Percentiles rank a stretch among this genome's conserved stretches.
Evolutionary conservation across 108 stramenopile genomes (phyloP).

Genomic region (Discostella stelligeroides): DNA sequence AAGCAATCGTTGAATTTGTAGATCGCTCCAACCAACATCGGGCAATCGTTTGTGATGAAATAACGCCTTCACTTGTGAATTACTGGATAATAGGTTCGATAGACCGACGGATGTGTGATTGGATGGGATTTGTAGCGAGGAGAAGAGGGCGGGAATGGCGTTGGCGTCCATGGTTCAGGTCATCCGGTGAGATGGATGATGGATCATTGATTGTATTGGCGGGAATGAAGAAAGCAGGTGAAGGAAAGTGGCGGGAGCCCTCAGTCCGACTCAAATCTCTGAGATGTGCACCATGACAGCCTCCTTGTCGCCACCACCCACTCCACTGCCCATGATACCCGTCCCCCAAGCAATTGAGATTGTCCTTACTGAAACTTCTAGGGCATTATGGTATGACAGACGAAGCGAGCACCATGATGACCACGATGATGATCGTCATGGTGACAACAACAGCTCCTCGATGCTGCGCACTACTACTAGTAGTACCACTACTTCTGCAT

Average conservation of each 20-base stretch:
- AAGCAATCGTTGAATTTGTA: constrained; percentile 81
- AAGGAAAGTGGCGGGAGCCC: too few species aligned
- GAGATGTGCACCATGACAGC: too few species aligned
- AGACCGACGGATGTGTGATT: constrained; percentile 82
- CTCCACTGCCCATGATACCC: constrained; percentile 81
- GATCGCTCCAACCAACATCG: constrained; percentile 80
- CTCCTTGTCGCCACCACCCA: too few species aligned
- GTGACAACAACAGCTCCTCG: constrained; percentile 2
- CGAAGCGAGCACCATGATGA: too few species aligned
- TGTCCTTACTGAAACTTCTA: constrained; percentile 70
- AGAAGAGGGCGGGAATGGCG: constrained; percentile 56
- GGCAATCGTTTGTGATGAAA: constrained; percentile 78
- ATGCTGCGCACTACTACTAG: not conserved
- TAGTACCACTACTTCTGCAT: too few species aligned
- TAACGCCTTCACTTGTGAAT: constrained; percentile 69
- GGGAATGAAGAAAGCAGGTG: too few species aligned
- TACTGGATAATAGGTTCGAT: constrained; percentile 66
- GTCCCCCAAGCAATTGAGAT: constrained; percentile 78
- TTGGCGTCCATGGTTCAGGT: constrained; percentile 46
- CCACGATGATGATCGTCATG: too few species aligned
- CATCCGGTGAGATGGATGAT: too few species aligned
- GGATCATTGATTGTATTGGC: too few species aligned
- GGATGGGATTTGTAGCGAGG: constrained; percentile 64
- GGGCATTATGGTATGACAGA: constrained; percentile 16
- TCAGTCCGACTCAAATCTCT: too few species aligned